Base-by-base conservation (phyloP, 2,329 filamentous ascomycete species). In the Zopfia rhizophila region DNA sequence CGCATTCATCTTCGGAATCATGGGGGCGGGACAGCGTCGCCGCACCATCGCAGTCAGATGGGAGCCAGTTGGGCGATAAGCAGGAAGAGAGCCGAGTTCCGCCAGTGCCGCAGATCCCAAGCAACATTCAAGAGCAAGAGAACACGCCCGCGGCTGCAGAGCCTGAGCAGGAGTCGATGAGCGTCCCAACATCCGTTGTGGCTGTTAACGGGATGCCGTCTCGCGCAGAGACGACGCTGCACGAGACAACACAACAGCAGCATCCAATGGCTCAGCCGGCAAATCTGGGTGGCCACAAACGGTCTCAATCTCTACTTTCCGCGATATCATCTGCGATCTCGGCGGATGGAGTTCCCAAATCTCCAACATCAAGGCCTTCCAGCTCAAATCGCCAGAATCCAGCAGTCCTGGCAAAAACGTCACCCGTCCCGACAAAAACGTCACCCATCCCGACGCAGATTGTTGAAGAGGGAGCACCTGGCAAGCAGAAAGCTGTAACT, bases 281-380 rank as follows among this genome's bases (percentile, higher is more conserved):
- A 13, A 47, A 55, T 33, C 43, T 55, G n/a, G 53, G 17, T 4
- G 27, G 49, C 7, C 62, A 66, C 27, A 59, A 59, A 48, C 56
- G 65, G 37, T 64, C 66, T 23, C 63, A 64, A 32, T 70, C 68
- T n/a, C 54, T 70, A 7, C 55, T 70, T 11, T 72, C 68, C 5
- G 61, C 61, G 23, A 68, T 72, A 39, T 72, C 68, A 7, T 68
- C 66, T 36, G 65, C 66, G 46, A 68, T 72, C 1, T 65, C 68
- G 7, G 62, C 59, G 2, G 64, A 61, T 28, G 56, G 58, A 37
- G 53, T 52, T 24, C 55, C 66, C 5, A 56, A 63, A 7, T 69
- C 67, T 6, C 63, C 66, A 17, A 46, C 58, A 21, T 69, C 68
- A 11, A 61, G 63, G 10, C 66, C 66, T 13, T 64, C 64, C 12